Evolutionary conservation across 106 monocot genomes (phyloP), one percentile per base, ranked within the genome.

Genomic region (Dendrobium nobile): DNA sequence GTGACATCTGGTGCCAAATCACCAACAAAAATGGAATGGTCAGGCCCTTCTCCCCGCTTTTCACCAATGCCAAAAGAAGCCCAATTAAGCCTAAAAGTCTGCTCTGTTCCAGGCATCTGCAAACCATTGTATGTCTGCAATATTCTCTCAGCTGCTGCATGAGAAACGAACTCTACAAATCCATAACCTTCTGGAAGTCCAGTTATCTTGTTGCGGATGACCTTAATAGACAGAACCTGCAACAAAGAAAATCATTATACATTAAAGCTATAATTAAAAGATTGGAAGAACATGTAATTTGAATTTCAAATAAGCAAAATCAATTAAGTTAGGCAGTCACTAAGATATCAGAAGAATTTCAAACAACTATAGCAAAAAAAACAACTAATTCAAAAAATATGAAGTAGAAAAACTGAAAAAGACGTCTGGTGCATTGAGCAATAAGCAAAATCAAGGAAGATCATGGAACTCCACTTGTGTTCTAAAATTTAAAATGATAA

Each of bases 1-100:
- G 98, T 98, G 45, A 98, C 98, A 91, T 98, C 98, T 55, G 98
- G 89, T 13, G 98, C 92, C 73, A 98, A 88, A 81, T 98, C 98
- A 33, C 98, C 98, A 1, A 98, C 98, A 88, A 98, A 98, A 68
- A 98, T 98, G 41, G 98, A 98, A 79, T 91, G 89, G 54, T 98
- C 98, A 54, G 97, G 88, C 17, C 92, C 89, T 77, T 92, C 93
- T 67, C 82, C 45, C 17, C 98, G 84, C 55, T 82, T 92, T 85
- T 98, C 98, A 44, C 95, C 95, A 54, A 92, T 81, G 22, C 98
- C 93, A 78, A 95, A 98, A 42, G 98, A 95, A 76, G 98, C 98
- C 98, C 98, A 98, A 83, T 98, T 98, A 61, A 98, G 78, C 47
- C 98, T 83, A 67, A 91, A 98, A 26, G 88, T 81, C 48, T 95